Evolutionary conservation across 345 rosid genomes (phyloP).

Genomic region (Lenwebbia sp.): DNA sequence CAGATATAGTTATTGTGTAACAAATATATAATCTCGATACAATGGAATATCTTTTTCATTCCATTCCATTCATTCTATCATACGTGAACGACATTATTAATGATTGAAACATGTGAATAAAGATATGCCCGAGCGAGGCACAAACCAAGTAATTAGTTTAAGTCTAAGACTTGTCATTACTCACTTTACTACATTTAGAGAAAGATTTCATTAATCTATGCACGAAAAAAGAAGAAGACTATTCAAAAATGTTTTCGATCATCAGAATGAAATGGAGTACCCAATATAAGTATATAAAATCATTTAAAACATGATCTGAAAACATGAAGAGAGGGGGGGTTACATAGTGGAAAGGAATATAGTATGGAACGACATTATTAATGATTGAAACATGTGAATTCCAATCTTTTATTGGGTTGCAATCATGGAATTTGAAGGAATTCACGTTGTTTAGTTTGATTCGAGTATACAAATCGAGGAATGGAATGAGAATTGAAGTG

Average conservation of each 20-base stretch:
- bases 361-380: too few species aligned
- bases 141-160: neutral
- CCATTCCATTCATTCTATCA: neutral
- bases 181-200: neutral
- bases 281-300: neutral
- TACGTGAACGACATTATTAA: neutral
- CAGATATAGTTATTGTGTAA: neutral
- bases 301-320: neutral
- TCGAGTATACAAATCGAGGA: neutral
- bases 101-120: neutral
- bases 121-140: neutral
- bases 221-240: too few species aligned
- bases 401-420: too few species aligned
- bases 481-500: neutral
- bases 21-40: neutral
- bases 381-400: too few species aligned
- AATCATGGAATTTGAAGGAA: neutral
- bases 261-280: neutral
- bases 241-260: neutral
- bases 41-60: neutral
- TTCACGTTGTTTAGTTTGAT: neutral
- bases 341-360: neutral
- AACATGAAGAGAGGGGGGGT: neutral
- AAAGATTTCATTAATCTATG: neutral
- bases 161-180: neutral